Evolutionary conservation across 2,329 filamentous ascomycete genomes (phyloP).

Genomic region (Cladorrhinum sp.): DNA sequence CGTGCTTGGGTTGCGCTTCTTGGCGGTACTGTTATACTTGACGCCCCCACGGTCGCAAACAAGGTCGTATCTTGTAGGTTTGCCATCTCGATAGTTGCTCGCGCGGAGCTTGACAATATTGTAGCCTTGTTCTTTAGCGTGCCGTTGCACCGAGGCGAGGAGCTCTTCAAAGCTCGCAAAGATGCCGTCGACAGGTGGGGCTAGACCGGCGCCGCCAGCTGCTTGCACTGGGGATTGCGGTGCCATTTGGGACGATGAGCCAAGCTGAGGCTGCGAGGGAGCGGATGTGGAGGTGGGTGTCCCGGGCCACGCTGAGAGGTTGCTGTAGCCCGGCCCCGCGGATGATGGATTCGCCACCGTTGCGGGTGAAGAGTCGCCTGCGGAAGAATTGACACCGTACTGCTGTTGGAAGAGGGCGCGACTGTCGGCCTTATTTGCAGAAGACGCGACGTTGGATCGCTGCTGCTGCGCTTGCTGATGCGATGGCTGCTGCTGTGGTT

Average conservation of each 20-base stretch:
- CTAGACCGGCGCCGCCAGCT: conserved; percentile 32
- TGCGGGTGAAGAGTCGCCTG: conserved; percentile 21
- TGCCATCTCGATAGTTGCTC: conserved; percentile 61
- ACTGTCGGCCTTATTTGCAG: conserved; percentile 18
- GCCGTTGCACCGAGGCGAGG: conserved; percentile 54
- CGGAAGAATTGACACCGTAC: conserved; percentile 22
- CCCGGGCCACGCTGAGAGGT: conserved; percentile 23
- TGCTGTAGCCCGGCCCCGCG: conserved; percentile 20
- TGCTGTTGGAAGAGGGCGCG: conserved; percentile 26
- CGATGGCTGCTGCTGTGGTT: conserved; percentile 20
- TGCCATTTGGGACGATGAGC: conserved; percentile 38
- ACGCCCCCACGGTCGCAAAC: conserved; percentile 62
- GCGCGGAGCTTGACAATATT: conserved; percentile 61
- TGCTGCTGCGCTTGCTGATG: conserved; percentile 21
- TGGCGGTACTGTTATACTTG: conserved; percentile 63
- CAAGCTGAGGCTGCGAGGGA: conserved; percentile 6
- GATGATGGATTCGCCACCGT: conserved; percentile 24
- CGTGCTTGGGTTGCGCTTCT: conserved; percentile 62
- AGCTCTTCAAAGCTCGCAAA: conserved; percentile 59
- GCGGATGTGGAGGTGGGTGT: conserved; percentile 9
- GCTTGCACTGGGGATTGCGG: conserved; percentile 45
- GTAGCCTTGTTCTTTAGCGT: conserved; percentile 61
- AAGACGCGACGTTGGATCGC: conserved; percentile 19
- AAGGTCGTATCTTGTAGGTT: conserved; percentile 60
- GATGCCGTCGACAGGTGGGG: conserved; percentile 58